A percentile compares a stretch with the other conserved stretches of the same genome.
phyloP scores from a whole-genome alignment of 805 yeast genomes.

The Starmerella khaoyaiensis region DNA sequence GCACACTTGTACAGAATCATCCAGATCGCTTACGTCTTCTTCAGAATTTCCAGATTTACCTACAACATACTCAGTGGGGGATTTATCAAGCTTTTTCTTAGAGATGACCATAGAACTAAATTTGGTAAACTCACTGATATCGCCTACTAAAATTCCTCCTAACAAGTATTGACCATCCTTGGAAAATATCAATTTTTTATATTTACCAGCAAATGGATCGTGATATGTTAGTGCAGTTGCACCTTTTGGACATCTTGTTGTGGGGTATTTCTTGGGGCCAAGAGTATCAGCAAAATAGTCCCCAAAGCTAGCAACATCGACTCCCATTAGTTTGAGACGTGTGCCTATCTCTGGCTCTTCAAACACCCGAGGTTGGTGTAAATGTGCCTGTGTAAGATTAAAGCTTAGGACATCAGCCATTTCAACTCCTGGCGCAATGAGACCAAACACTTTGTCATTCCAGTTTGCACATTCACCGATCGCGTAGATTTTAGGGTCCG shows the following conservation, averaged over 20 bases:
- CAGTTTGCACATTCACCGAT: conserved; percentile 32
- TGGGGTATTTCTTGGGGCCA: conserved; percentile 30
- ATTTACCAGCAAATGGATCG: conserved; percentile 29
- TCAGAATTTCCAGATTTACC: conserved; percentile 22
- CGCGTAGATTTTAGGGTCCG: conserved; percentile 26
- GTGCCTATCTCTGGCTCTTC: conserved; percentile 30
- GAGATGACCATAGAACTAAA: conserved; percentile 25
- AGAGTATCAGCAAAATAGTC: conserved; percentile 30
- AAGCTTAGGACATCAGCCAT: conserved; percentile 31
- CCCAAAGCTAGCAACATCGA: conserved; percentile 32
- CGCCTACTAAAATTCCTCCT: conserved; percentile 32
- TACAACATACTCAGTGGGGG: conserved; percentile 28
- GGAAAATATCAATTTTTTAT: conserved; percentile 28
- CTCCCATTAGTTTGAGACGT: conserved; percentile 31
- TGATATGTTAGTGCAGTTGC: conserved; percentile 25
- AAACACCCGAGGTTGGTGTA: conserved; percentile 25
- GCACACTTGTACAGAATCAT: conserved; percentile 31
- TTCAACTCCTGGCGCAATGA: conserved; percentile 32
- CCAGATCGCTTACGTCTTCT: conserved; percentile 26
- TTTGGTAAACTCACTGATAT: conserved; percentile 28
- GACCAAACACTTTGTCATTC: conserved; percentile 29
- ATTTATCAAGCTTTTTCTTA: conserved; percentile 26
- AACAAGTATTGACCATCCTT: conserved; percentile 29
- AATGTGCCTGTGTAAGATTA: conserved; percentile 29
- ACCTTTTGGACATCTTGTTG: conserved; percentile 10